Conservation (phyloP, 345 rosid species). For the Mallotus nudiflorus region DNA sequence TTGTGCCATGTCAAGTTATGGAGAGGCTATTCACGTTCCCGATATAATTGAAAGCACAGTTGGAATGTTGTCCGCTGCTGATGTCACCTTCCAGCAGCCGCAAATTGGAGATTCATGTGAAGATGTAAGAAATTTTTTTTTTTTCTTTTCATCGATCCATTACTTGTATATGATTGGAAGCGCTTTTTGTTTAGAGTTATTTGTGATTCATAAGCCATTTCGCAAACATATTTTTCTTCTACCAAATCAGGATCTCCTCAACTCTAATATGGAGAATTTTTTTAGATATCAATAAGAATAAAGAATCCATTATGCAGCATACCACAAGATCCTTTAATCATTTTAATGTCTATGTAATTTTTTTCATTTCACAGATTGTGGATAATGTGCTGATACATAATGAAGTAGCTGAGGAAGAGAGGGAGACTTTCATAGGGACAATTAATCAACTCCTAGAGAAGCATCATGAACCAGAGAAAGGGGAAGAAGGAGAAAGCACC, state of each 20-base stretch:
- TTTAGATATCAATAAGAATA: neutral
- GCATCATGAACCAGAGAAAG: slow-evolving; percentile 41
- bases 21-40: slow-evolving; percentile 72
- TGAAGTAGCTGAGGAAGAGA: slow-evolving; percentile 58
- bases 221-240: neutral
- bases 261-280: neutral
- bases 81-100: slow-evolving; percentile 66
- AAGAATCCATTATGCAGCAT: neutral
- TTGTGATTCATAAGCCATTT: no score
- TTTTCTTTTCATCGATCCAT: neutral
- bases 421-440: slow-evolving; percentile 34
- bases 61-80: slow-evolving; percentile 75
- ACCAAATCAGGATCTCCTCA: neutral
- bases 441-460: slow-evolving; percentile 35
- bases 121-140: slow-evolving; percentile 81
- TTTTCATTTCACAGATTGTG: slow-evolving; percentile 46
- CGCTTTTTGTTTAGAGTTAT: no score
- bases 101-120: slow-evolving; percentile 63
- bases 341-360: neutral
- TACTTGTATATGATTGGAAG: neutral
- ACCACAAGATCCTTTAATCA: neutral
- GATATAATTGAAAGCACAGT: slow-evolving; percentile 93
- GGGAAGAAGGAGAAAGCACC: slow-evolving; percentile 57
- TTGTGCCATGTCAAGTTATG: slow-evolving; percentile 60
- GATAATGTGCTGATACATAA: slow-evolving; percentile 52